Base-by-base conservation (phyloP, 371 early-diverging fungal species). In the Rhizopus arrhizus region DNA sequence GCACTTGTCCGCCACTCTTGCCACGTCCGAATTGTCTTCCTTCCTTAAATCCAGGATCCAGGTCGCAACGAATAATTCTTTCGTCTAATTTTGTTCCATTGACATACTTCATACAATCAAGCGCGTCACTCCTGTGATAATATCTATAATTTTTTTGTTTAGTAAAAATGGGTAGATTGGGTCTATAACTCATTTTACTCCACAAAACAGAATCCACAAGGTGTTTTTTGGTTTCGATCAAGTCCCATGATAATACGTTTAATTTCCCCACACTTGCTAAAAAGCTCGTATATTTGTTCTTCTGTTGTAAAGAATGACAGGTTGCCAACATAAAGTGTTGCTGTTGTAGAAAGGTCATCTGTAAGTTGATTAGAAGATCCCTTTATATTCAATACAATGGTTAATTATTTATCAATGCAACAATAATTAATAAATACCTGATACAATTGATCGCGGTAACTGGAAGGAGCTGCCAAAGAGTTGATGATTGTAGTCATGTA, bases 151-250 rank as follows among this genome's bases (percentile, higher is more conserved):
- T 22, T 22, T 2, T 22, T 22, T 22, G 2, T 22, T 22, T 22
- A 22, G 22, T 13, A 9, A 7, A 45, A 47, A 41, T 2, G 29
- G n/a, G 8, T 28, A 49, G 8, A 47, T 55, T 48, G 16, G 47
- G 22, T 28, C 8, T 9, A 16, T 15, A 15, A 7, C 13, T 65
- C 9, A 58, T 76, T 85, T 67, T 86, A 96, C 94, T 97, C 98
- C 52, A 98, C 98, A 84, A 98, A 98, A 68, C 98, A 97, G 73
- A 99, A 99, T 3, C 99, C 99, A 69, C 99, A 99, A 5, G 99
- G 99, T 4, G 97, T 96, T 73, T 92, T 93, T 70, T 89, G 89
- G 59, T 86, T 83, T 22, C 94, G 84, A 75, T 98, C 97, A 11
- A 99, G 85, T 0, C 99, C 99, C 98, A 99, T 98, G 68, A 98